phyloP scores from a whole-genome alignment of 225 moss, liverwort and hornwort species.

The Lunularia cruciata region DNA sequence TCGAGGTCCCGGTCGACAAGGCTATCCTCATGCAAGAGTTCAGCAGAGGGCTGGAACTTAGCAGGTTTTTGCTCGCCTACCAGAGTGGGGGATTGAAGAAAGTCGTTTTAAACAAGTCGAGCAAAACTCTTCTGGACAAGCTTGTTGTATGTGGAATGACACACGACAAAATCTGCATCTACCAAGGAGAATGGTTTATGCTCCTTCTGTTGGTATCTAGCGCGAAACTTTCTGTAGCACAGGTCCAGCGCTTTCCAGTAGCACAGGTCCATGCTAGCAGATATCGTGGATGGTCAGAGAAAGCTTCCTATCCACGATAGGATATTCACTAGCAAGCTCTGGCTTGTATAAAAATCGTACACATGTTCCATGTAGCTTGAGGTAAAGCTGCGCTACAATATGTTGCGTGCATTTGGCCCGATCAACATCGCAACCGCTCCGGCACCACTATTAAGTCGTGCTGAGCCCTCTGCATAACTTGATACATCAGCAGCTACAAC shows the following conservation, averaged over 20 bases:
- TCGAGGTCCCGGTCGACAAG: conserved; percentile 82
- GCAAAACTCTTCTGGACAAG: conserved; percentile 92
- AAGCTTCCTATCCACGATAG: conserved; percentile 86
- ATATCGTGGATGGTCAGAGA: too few species aligned
- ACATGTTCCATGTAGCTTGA: conserved; percentile 81
- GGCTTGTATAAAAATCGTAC: conserved; percentile 96
- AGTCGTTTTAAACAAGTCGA: conserved; percentile 86
- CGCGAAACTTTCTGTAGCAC: conserved; percentile 74
- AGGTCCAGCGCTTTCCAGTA: conserved; percentile 82
- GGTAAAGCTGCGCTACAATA: conserved; percentile 80
- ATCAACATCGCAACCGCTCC: conserved; percentile 83
- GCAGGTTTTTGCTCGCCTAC: conserved; percentile 63
- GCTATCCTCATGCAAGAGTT: conserved; percentile 63
- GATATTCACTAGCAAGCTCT: conserved; percentile 83
- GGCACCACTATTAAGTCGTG: conserved; percentile 71
- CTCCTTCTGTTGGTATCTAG: conserved; percentile 74
- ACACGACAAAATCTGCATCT: conserved; percentile 68
- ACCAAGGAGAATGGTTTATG: conserved; percentile 63
- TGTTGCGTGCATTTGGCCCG: conserved; percentile 78
- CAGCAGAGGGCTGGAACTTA: conserved; percentile 65
- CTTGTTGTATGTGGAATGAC: conserved; percentile 96
- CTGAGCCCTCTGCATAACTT: conserved; percentile 71
- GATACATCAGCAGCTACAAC: conserved; percentile 93
- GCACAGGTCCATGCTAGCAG: conserved; percentile 75
- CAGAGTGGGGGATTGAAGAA: conserved; percentile 58